Base-by-base conservation (phyloP, 2,329 filamentous ascomycete genomes). In the Thielaviopsis punctulata region DNA sequence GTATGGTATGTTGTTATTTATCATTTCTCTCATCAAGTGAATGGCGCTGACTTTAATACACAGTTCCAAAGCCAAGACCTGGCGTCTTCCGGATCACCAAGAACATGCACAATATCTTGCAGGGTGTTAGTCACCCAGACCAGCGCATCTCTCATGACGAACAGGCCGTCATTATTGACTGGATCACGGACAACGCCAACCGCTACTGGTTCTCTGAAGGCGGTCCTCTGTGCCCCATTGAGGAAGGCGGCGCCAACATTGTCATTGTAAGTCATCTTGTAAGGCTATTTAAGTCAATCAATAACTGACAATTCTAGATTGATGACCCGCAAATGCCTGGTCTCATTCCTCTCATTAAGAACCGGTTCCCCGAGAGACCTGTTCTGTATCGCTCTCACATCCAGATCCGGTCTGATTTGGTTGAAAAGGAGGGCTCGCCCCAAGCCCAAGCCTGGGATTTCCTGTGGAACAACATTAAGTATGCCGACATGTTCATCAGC, bases 251-350 rank as follows among this genome's bases (percentile, higher is more conserved):
- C 56, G 85, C 84, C 9, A 79, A 90, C 64, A 69, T 90, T 27
- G 73, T 92, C 55, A 73, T 90, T 56, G 73, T 76, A 60, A 63
- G 71, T 65, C 30, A 24, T 49, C 36, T 10, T 4, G 19, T n/a
- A 25, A 15, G 19, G 13, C 10, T n/a, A 36, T 15, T 36, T 9
- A 15, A 15, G 30, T 5, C 30, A 2, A n/a, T 19, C 49, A 33
- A 6, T 39, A 7, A 24, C 18, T 48, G 48, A 48, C 13, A 39
- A 6, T 4, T 44, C 15, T 54, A 76, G 73, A 78, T 90, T 50
- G 86, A 92, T 59, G 86, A 92, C 58, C 84, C 85, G 1, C 86
- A 92, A 64, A 90, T 90, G 85, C 84, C 85, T 2, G 77, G 76
- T 5, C 69, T 92, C 36, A 86, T 90, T 51, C 79, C 81, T 3